A percentile compares a stretch with the other conserved stretches of the same genome.
phyloP scores from a whole-genome alignment of 1,139 yeast species.

The Kurtzmaniella quercitrusa region DNA sequence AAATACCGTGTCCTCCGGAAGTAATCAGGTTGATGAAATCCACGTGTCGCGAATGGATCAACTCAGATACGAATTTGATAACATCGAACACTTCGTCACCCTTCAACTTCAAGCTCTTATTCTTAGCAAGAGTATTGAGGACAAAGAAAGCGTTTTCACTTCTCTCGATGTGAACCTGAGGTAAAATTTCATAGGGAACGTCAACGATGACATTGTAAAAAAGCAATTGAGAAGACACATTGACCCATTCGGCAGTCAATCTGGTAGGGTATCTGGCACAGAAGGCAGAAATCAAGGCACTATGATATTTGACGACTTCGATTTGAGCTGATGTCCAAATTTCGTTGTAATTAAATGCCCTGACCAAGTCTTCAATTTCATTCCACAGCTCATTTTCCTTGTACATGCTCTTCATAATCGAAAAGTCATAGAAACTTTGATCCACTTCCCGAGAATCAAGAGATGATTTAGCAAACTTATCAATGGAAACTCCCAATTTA shows the following conservation, averaged over 20 bases:
- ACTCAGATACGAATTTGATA: slow-evolving; percentile 35
- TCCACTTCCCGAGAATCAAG: slow-evolving; percentile 50
- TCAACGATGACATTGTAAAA: slow-evolving; percentile 52
- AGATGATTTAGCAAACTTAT: slow-evolving; percentile 32
- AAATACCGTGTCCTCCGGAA: slow-evolving; percentile 35
- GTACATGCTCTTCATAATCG: slow-evolving; percentile 55
- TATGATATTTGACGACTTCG: slow-evolving; percentile 68
- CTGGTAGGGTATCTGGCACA: slow-evolving; percentile 38
- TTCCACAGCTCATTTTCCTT: slow-evolving; percentile 44
- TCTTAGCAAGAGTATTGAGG: slow-evolving; percentile 41
- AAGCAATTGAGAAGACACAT: slow-evolving; percentile 47
- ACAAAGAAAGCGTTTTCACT: slow-evolving; percentile 69
- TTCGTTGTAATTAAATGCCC: slow-evolving; percentile 57
- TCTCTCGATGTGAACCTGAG: slow-evolving; percentile 55
- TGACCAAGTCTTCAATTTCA: slow-evolving; percentile 45
- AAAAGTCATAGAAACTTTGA: slow-evolving; percentile 55
- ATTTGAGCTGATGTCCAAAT: slow-evolving; percentile 68
- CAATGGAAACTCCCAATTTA: not conserved
- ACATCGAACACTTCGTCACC: slow-evolving; percentile 31
- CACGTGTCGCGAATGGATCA: slow-evolving; percentile 44
- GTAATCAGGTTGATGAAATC: slow-evolving; percentile 37
- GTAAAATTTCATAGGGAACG: slow-evolving; percentile 42
- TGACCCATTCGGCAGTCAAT: slow-evolving; percentile 34
- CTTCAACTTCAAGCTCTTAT: slow-evolving; percentile 21
- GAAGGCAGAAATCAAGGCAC: slow-evolving; percentile 68